Conservation (phyloP, 345 rosid species). For the Heritiera fomes region DNA sequence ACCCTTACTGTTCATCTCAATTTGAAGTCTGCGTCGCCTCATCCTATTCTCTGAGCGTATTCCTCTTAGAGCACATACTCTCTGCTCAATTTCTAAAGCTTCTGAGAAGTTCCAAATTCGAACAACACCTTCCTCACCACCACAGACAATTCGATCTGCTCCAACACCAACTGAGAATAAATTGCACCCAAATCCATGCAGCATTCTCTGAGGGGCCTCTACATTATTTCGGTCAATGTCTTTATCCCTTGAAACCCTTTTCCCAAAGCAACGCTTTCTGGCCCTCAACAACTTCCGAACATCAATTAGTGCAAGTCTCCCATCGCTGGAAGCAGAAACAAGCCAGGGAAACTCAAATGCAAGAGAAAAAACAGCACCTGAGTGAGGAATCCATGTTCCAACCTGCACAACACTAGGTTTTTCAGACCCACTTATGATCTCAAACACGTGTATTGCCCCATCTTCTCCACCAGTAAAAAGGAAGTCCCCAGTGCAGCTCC, state of each 20-base stretch:
- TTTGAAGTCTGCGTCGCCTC: conserved; percentile 68
- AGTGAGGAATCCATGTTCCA: conserved; percentile 85
- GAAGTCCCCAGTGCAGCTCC: conserved; percentile 81
- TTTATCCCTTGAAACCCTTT: conserved; percentile 38
- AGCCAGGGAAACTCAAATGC: conserved; percentile 99
- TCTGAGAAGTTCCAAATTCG: conserved; percentile 87
- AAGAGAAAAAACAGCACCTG: conserved; percentile 75
- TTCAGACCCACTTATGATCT: conserved; percentile 37
- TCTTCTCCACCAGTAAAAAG: conserved; percentile 94
- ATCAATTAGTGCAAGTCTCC: conserved; percentile 73
- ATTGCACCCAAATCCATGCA: conserved; percentile 74
- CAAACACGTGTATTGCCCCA: conserved; percentile 86
- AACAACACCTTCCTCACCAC: conserved; percentile 83
- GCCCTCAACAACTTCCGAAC: conserved; percentile 73
- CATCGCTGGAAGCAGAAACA: conserved; percentile 87
- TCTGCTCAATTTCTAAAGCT: conserved; percentile 73
- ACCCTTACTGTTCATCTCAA: conserved; percentile 65
- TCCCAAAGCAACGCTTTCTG: conserved; percentile 33
- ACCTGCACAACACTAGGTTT: conserved; percentile 40
- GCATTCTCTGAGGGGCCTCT: conserved; percentile 94
- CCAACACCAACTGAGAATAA: conserved; percentile 77
- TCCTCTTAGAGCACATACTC: conserved; percentile 62
- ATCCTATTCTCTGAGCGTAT: conserved; percentile 76
- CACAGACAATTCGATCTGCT: conserved; percentile 84
- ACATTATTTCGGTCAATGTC: conserved; percentile 30